Base-by-base conservation (phyloP, 1,139 yeast genomes). In the Saccharomyces pastorianus region DNA sequence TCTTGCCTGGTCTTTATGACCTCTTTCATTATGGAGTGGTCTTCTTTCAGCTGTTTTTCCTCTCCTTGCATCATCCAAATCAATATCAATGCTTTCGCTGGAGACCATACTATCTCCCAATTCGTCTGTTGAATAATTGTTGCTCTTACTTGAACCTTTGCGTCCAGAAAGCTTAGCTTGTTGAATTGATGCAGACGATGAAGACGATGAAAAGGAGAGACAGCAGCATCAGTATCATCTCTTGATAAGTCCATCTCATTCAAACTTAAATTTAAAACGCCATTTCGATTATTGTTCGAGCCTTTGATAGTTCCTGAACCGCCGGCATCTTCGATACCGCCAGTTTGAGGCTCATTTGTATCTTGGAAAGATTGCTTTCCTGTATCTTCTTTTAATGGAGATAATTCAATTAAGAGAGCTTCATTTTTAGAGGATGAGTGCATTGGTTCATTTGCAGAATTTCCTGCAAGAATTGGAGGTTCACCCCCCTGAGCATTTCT, bases 41-140 rank as follows among this genome's bases (percentile, higher is more conserved):
- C 34, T 32, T 11, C n/a, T 31, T 32, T 34, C 50, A 17, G 53
- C 27, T 13, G 48, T 49, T 26, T 50, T 51, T 46, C 55, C 56
- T 41, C 56, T 58, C 53, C 41, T 53, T 42, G 61, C 56, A 13
- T 58, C 61, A 26, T 62, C 62, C 31, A 68, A 51, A 50, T 67
- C 65, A 26, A 68, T 51, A 34, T 66, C 65, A 46, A 67, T 64
- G 52, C 70, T 67, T 49, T 66, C 69, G 27, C 65, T 65, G 2
- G 70, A 64, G 2, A 64, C 55, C 11, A 57, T 51, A 38, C 58
- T 57, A 49, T 57, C 56, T 25, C 58, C 55, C 44, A 55, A 26
- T 4, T 50, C 60, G 14, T 58, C 58, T 20, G 59, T 51, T 6
- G 52, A 38, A 28, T 17, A 38, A 13, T 38, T 38, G n/a, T 38